These are phyloP conservation scores for Peniophora sp. DNA, from an alignment of 1,284 basidiomycete species.

Conservation along the genomic window DNA sequence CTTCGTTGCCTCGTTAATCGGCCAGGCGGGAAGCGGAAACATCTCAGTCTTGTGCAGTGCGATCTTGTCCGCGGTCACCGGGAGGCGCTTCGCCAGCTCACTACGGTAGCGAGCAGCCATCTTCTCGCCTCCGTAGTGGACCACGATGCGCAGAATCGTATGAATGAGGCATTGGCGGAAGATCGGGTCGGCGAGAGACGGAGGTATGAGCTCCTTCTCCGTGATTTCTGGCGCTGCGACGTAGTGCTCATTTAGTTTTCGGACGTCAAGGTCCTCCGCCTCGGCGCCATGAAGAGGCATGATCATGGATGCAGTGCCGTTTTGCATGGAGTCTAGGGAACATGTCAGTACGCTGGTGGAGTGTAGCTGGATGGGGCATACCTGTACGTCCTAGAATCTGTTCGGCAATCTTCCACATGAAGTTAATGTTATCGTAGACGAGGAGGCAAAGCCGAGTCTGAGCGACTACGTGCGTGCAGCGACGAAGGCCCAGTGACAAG, in stretches of 20 bases:
- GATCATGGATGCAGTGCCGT: too few species aligned
- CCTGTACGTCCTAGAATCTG: slow-evolving; percentile 24
- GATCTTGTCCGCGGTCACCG: slow-evolving; percentile 19
- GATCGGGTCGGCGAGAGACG: slow-evolving; percentile 15
- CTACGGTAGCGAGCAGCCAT: slow-evolving; percentile 18
- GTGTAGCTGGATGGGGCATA: slow-evolving; percentile 8
- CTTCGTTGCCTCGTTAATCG: slow-evolving; percentile 29
- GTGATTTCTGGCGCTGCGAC: too few species aligned
- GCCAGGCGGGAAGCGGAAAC: slow-evolving; percentile 24
- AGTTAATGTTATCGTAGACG: slow-evolving; percentile 30
- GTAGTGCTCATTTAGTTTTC: too few species aligned
- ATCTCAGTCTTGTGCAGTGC: slow-evolving; percentile 21
- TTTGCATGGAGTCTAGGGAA: slow-evolving; percentile 19
- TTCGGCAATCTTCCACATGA: slow-evolving; percentile 20
- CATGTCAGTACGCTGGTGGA: background rate
- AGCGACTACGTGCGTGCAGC: slow-evolving; percentile 12
- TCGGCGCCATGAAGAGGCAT: too few species aligned
- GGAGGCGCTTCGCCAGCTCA: slow-evolving; percentile 14
- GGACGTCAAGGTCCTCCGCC: too few species aligned
- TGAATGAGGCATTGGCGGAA: slow-evolving; percentile 15
- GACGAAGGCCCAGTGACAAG: background rate
- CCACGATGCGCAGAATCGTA: slow-evolving; percentile 23
- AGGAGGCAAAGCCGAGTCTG: slow-evolving; percentile 1
- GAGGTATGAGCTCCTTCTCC: slow-evolving; percentile 17
- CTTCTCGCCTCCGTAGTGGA: slow-evolving; percentile 18